Percentiles rank a stretch among this genome's conserved stretches.
phyloP scores from a whole-genome alignment of 768 basidiomycete species.

The Termitomyces sp. region DNA sequence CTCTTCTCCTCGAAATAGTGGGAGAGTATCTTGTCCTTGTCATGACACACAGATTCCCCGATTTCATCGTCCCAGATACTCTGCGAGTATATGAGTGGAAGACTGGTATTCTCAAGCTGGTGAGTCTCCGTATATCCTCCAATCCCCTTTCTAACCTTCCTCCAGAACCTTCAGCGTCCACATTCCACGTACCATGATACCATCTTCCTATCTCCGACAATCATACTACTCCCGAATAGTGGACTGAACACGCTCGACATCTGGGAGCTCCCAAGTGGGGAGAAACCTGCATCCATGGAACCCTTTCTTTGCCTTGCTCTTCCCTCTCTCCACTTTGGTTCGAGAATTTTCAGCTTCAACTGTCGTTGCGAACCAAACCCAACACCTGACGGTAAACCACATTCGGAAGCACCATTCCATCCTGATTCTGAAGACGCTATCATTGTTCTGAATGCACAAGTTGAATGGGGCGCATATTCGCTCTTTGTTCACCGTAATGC shows the following conservation, averaged over 20 bases:
- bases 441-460: conserved; percentile 4
- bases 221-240: conserved; percentile 21
- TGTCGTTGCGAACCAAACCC: conserved; percentile 15
- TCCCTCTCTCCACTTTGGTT: background rate
- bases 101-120: conserved; percentile 11
- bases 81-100: conserved; percentile 16
- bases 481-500: conserved; percentile 9
- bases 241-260: conserved; percentile 16
- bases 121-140: background rate
- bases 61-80: background rate
- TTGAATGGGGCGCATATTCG: background rate
- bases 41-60: background rate
- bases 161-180: background rate
- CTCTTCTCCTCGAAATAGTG: conserved; percentile 15
- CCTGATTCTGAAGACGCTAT: conserved; percentile 5
- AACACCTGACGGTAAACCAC: background rate
- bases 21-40: conserved; percentile 13
- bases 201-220: conserved; percentile 17
- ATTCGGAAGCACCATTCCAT: conserved; percentile 4
- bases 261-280: conserved; percentile 13
- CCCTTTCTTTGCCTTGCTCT: conserved; percentile 5
- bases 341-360: background rate
- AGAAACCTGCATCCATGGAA: background rate
- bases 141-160: background rate
- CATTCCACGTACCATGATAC: conserved; percentile 16